Evolutionary conservation across 192 early-diverging fungal species (phyloP).

Genomic region (Entomortierella beljakovae): DNA sequence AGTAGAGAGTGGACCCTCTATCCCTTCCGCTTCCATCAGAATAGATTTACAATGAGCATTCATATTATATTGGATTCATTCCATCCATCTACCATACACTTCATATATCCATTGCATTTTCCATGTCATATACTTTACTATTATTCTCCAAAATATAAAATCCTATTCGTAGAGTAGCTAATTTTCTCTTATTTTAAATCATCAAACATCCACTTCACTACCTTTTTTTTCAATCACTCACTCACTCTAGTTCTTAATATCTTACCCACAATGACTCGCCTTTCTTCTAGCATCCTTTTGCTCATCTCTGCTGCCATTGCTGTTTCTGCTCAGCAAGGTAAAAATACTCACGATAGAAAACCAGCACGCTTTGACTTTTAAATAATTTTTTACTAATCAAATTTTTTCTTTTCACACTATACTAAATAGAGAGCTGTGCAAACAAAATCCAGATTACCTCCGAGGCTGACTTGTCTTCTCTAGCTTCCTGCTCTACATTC

Average conservation of each 20-base stretch:
- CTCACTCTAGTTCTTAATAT: too few relatives aligned
- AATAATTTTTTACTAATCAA: background rate
- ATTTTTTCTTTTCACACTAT: background rate
- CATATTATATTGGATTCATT: background rate
- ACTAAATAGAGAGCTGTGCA: conserved; percentile 2
- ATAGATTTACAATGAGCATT: background rate
- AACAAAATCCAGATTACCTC: conserved; percentile 14
- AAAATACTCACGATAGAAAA: background rate
- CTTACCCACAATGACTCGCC: conserved; percentile 12
- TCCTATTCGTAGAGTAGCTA: too few relatives aligned
- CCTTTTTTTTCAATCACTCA: too few relatives aligned
- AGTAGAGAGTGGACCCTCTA: background rate
- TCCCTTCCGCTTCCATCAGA: background rate
- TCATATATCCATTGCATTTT: too few relatives aligned
- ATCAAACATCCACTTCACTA: too few relatives aligned
- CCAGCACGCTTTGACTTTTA: background rate
- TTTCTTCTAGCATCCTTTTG: conserved; percentile 11
- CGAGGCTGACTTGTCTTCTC: conserved; percentile 15
- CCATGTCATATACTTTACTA: too few relatives aligned
- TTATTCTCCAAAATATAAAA: too few relatives aligned
- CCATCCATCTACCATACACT: background rate
- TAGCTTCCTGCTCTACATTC: conserved; percentile 24
- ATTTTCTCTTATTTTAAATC: too few relatives aligned
- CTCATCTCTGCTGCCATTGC: conserved; percentile 18
- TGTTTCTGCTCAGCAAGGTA: conserved; percentile 27